A percentile compares a stretch with the other conserved stretches of the same genome.
These are phyloP conservation scores for Alternaria triticimaculans DNA, from an alignment of 2,329 filamentous ascomycete genomes.

Conservation along the genomic window DNA sequence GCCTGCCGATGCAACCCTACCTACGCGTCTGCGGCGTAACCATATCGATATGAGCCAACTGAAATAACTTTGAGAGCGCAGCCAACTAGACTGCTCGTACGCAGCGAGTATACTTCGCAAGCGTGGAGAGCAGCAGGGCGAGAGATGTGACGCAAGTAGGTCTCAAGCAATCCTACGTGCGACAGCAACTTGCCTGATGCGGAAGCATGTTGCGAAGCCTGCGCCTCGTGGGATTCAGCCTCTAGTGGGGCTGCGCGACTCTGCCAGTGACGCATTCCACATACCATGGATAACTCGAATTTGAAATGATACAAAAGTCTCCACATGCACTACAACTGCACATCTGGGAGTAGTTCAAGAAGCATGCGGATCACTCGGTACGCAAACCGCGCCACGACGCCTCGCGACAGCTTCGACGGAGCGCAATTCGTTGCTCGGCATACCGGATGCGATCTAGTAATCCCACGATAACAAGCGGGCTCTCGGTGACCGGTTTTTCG, in stretches of 20 bases:
- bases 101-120: background rate
- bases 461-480: background rate
- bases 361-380: conserved; percentile 8
- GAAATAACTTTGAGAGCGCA: background rate
- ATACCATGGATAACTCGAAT: background rate
- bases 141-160: background rate
- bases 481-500: conserved; percentile 5
- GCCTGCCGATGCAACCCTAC: conserved; percentile 12
- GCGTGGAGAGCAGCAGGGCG: conserved; percentile 1
- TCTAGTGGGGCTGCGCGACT: conserved; percentile 8
- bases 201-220: conserved; percentile 12
- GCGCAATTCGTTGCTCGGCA: background rate
- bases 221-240: conserved; percentile 8
- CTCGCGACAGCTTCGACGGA: background rate
- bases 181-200: conserved; percentile 1
- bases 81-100: background rate
- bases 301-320: background rate
- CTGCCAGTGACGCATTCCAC: conserved; percentile 4
- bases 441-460: conserved; percentile 4
- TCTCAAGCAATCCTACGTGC: conserved; percentile 2
- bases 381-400: conserved; percentile 1
- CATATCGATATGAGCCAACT: background rate
- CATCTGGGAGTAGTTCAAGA: background rate
- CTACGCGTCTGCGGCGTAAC: conserved; percentile 12
- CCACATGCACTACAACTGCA: background rate